Conservation (phyloP, 768 basidiomycete genomes). For the Suillus brevipes region DNA sequence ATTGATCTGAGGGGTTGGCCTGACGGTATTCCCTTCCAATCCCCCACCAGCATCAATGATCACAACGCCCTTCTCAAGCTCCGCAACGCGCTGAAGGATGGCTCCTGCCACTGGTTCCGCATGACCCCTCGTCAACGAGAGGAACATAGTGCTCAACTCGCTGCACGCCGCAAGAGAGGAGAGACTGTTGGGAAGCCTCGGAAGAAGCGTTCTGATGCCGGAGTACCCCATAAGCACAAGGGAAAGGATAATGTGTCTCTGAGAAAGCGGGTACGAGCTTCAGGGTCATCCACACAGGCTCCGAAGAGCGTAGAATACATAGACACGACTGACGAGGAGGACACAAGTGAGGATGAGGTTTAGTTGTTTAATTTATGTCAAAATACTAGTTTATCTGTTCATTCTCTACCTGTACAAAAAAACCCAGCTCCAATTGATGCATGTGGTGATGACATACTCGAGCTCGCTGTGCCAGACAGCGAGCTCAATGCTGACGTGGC, state of each 20-base stretch:
- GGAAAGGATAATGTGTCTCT: not conserved
- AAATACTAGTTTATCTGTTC: no score
- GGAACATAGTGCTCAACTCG: not conserved
- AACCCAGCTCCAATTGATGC: no score
- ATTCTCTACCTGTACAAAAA: no score
- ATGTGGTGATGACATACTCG: no score
- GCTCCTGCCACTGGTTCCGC: no score
- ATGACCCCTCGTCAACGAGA: not conserved
- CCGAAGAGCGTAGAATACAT: not conserved
- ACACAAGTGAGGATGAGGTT: not conserved
- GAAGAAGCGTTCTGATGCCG: slow-evolving; percentile 1
- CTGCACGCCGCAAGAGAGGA: not conserved
- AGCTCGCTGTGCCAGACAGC: no score
- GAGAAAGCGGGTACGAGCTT: not conserved
- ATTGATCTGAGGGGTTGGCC: slow-evolving; percentile 12
- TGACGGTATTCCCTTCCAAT: not conserved
- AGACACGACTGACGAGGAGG: not conserved
- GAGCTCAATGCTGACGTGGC: no score
- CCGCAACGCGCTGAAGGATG: no score
- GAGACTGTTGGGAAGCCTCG: not conserved
- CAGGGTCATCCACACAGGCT: not conserved
- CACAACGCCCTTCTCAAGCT: no score
- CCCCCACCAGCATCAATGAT: no score
- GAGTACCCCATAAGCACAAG: not conserved
- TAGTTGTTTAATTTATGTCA: no score